Conservation (phyloP, 495 filamentous ascomycete species). For the Cryomyces minteri region DNA sequence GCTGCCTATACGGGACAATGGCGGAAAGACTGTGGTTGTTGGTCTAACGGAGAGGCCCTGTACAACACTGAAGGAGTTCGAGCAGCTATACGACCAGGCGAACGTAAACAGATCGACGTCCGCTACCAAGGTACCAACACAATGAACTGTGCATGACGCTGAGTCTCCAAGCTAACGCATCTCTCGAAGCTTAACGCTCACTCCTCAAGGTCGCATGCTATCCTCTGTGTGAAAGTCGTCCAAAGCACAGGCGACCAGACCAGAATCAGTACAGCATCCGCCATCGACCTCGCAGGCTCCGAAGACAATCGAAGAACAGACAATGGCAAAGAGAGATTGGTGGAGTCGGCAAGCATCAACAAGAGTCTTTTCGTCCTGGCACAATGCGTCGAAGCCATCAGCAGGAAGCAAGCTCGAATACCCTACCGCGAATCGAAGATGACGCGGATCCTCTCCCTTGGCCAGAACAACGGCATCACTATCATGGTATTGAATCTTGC, state of each 20-base stretch:
- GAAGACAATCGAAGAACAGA: conserved; percentile 92
- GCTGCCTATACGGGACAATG: conserved; percentile 71
- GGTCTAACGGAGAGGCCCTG: conserved; percentile 78
- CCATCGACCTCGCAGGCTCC: conserved; percentile 90
- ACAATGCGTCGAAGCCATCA: conserved; percentile 92
- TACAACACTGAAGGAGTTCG: conserved; percentile 79
- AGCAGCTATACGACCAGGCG: conserved; percentile 78
- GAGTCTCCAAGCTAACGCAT: background rate
- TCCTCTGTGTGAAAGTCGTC: conserved; percentile 75
- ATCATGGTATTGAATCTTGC: conserved; percentile 96
- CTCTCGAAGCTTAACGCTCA: conserved; percentile 59
- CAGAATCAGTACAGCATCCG: conserved; percentile 66
- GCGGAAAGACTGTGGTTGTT: conserved; percentile 84
- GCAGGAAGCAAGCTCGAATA: conserved; percentile 58
- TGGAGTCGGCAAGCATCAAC: conserved; percentile 97
- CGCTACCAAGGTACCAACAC: conserved; percentile 51
- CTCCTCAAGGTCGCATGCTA: conserved; percentile 83
- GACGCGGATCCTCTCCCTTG: conserved; percentile 83
- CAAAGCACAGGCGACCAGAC: conserved; percentile 54
- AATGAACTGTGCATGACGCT: too few relatives aligned
- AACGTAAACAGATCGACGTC: conserved; percentile 86
- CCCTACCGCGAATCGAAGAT: conserved; percentile 94
- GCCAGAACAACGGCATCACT: conserved; percentile 89
- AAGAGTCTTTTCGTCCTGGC: conserved; percentile 90
- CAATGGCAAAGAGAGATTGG: conserved; percentile 45